phyloP scores from a whole-genome alignment of 345 rosid genomes.

The Aquilaria sinensis region DNA sequence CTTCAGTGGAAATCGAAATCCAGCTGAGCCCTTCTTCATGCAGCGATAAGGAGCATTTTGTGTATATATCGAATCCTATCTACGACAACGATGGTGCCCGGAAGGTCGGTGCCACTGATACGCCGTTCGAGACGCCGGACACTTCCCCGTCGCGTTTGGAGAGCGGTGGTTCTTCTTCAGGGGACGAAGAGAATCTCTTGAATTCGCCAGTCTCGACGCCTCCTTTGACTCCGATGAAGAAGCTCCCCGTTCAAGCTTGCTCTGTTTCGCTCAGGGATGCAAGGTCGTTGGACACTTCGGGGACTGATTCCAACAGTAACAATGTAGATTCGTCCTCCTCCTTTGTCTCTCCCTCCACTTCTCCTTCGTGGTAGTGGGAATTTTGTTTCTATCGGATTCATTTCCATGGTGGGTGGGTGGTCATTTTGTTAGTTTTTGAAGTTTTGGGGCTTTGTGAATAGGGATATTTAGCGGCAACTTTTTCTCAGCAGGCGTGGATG shows the following conservation, averaged over 20 bases:
- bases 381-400: neutral
- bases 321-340: conserved; percentile 57
- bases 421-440: neutral
- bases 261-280: conserved; percentile 63
- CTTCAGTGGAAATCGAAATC: conserved; percentile 23
- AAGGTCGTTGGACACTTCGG: conserved; percentile 44
- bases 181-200: neutral
- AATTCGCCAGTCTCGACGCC: conserved; percentile 35
- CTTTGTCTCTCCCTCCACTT: conserved; percentile 64
- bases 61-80: conserved; percentile 88
- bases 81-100: conserved; percentile 40
- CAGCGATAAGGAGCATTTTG: conserved; percentile 25
- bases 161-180: conserved; percentile 26
- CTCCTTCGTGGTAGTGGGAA: conserved; percentile 68
- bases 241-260: conserved; percentile 68
- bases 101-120: conserved; percentile 21
- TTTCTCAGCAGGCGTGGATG: conserved; percentile 18
- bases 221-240: conserved; percentile 80
- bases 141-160: conserved; percentile 74
- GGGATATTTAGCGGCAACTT: conserved; percentile 1
- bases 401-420: neutral
- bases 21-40: neutral
- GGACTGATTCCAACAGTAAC: conserved; percentile 48
- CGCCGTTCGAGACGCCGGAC: conserved; percentile 80
- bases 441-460: conserved; percentile 17